Percentiles rank a stretch among this genome's conserved stretches.
Conservation (phyloP, 441 rosid genomes). For the Omphalea diandra region DNA sequence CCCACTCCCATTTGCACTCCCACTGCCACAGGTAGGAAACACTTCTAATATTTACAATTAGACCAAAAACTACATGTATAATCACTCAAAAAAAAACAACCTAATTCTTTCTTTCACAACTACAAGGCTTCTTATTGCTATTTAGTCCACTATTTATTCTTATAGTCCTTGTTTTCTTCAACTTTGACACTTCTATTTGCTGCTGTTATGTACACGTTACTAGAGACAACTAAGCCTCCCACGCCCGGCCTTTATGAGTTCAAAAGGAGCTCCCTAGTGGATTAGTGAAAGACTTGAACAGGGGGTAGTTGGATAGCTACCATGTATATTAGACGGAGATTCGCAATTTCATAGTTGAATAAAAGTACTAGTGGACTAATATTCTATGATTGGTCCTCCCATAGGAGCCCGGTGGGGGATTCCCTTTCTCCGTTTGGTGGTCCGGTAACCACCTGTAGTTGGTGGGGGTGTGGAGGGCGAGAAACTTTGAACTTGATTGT, state of each 20-base stretch:
- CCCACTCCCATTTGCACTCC: too few species aligned
- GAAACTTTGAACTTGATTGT: constrained; percentile 49
- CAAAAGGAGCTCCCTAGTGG: not conserved
- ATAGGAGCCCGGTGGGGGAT: constrained; percentile 88
- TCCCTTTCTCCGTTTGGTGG: constrained; percentile 82
- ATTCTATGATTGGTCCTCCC: constrained; percentile 63
- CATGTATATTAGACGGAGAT: constrained; percentile 14
- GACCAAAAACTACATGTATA: not conserved
- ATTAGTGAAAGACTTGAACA: too few species aligned
- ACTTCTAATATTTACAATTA: not conserved
- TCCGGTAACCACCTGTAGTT: constrained; percentile 44
- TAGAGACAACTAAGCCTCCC: constrained; percentile 8
- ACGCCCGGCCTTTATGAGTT: not conserved
- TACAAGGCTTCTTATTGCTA: not conserved
- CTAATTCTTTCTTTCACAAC: not conserved
- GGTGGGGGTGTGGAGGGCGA: constrained; percentile 86
- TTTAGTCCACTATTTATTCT: not conserved
- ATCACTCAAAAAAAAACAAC: not conserved
- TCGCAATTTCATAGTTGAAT: too few species aligned
- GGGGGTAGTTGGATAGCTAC: not conserved
- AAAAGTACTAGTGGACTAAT: constrained; percentile 23
- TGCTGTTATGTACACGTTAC: constrained; percentile 36
- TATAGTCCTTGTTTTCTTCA: constrained; percentile 13
- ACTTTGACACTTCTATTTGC: constrained; percentile 15
- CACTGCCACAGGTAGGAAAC: not conserved